Evolutionary conservation across 2,329 filamentous ascomycete species (phyloP).

Genomic region (Epichloe sp.): DNA sequence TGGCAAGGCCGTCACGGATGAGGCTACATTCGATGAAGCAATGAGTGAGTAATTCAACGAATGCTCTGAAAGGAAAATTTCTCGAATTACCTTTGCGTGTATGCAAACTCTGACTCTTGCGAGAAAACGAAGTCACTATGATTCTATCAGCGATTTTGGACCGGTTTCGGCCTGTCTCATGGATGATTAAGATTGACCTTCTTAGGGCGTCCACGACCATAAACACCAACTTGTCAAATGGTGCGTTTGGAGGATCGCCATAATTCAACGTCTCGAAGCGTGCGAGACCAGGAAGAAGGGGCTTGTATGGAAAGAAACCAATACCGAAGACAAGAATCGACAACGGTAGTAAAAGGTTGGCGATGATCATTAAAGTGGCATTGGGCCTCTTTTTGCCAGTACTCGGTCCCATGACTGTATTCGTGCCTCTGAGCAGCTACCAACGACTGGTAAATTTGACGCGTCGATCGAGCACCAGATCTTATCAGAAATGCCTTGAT

Average conservation of each 20-base stretch:
- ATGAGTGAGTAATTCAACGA: not conserved
- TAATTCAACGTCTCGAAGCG: slow-evolving; percentile 44
- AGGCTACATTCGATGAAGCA: slow-evolving; percentile 40
- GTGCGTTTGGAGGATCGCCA: slow-evolving; percentile 45
- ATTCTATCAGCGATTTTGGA: not conserved
- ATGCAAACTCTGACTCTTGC: slow-evolving; percentile 65
- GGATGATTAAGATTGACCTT: slow-evolving; percentile 40
- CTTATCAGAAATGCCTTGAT: not conserved
- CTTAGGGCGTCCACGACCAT: slow-evolving; percentile 96
- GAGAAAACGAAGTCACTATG: slow-evolving; percentile 84
- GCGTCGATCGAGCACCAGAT: not conserved
- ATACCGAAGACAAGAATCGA: slow-evolving; percentile 67
- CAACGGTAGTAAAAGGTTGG: slow-evolving; percentile 66
- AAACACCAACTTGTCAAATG: slow-evolving; percentile 84
- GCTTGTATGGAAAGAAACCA: slow-evolving; percentile 97
- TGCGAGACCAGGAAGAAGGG: slow-evolving; percentile 76
- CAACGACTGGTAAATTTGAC: not conserved
- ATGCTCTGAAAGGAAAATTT: not conserved
- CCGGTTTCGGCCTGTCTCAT: not conserved
- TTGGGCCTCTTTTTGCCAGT: slow-evolving; percentile 16
- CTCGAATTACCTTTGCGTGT: slow-evolving; percentile 63
- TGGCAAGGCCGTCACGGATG: slow-evolving; percentile 67
- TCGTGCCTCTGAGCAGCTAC: not conserved
- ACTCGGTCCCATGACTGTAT: slow-evolving; percentile 13
- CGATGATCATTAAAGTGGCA: slow-evolving; percentile 40